phyloP scores from a whole-genome alignment of 73 alveolate species.

The Paramecium sexaurelia region DNA sequence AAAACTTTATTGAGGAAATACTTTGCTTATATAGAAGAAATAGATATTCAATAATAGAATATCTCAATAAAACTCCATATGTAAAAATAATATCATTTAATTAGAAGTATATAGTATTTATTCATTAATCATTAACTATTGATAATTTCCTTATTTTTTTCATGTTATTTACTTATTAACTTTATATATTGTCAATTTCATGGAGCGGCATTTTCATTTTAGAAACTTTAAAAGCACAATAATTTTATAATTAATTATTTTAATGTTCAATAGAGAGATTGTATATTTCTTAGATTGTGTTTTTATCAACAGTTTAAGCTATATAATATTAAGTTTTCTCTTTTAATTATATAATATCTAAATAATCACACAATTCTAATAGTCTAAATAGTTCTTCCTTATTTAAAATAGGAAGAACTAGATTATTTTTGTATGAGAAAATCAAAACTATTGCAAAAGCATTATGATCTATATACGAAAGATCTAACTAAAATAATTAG shows the following conservation, averaged over 20 bases:
- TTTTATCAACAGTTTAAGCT: conserved; percentile 12
- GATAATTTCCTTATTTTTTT: conserved; percentile 22
- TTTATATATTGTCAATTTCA: background rate
- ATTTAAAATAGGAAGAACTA: background rate
- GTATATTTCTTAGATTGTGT: background rate
- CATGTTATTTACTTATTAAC: background rate
- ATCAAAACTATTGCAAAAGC: conserved; percentile 4
- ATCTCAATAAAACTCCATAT: too few relatives aligned
- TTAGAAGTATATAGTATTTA: background rate
- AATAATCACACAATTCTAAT: conserved; percentile 21
- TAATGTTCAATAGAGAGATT: conserved; percentile 25
- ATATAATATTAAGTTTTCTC: background rate
- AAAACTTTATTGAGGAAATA: too few relatives aligned
- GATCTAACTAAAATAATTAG: background rate
- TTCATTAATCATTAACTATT: background rate
- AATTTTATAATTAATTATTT: background rate
- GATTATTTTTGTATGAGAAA: background rate
- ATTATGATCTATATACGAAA: background rate
- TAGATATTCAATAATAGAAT: too few relatives aligned
- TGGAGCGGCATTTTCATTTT: background rate
- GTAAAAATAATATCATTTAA: background rate
- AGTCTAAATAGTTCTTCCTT: conserved; percentile 17
- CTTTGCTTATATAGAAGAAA: too few relatives aligned
- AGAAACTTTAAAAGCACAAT: conserved; percentile 13
- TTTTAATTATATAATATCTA: background rate